Base-by-base conservation (phyloP, 495 filamentous ascomycete species). In the Aspergillus nanangensis region DNA sequence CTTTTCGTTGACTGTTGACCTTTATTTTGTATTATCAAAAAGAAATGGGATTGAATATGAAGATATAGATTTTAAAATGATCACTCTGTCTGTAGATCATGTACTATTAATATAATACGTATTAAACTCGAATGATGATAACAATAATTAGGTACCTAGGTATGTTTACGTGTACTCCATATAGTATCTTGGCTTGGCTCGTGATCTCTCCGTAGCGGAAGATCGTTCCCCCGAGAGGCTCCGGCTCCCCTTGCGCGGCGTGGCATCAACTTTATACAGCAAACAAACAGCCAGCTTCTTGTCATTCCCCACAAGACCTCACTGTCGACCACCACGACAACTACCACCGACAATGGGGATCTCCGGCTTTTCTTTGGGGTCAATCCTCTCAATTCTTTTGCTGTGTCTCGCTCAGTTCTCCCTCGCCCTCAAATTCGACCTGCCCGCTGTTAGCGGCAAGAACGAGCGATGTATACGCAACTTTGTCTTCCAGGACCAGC, bases 401-500 rank as follows among this genome's bases (percentile, higher is more conserved):
- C 57, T 72, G 2, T 52, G 67, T 22, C 54, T 85, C 51, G 59
- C 82, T 13, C 79, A 84, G 36, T 68, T 85, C 49, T 70, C 81
- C 42, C 72, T 80, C 41, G 90, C 90, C 23, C 77, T 98, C 46
- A 96, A 95, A 70, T 97, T 98, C 77, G 94, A 98, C 53, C 77
- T 98, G 44, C 64, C 79, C 56, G 89, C 93, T 11, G 71, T 81
- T 59, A 78, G 74, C 64, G 71, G 75, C 56, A 77, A 81, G 59
- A 75, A 80, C 42, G 83, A 88, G 63, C 79, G 94, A 78, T 98
- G 93, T 72, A 89, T 98, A 66, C 83, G 94, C 57, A 98, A 98
- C 71, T 97, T 96, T 63, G 92, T 96, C 45, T 74, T 82, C 40
- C 88, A 83, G 66, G 90, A 96, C 63, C 94, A 92, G 44, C 74